Percentiles rank a stretch among this genome's conserved stretches.
phyloP scores from a whole-genome alignment of 768 basidiomycete species.

The Porpolomopsis calyptriformis region DNA sequence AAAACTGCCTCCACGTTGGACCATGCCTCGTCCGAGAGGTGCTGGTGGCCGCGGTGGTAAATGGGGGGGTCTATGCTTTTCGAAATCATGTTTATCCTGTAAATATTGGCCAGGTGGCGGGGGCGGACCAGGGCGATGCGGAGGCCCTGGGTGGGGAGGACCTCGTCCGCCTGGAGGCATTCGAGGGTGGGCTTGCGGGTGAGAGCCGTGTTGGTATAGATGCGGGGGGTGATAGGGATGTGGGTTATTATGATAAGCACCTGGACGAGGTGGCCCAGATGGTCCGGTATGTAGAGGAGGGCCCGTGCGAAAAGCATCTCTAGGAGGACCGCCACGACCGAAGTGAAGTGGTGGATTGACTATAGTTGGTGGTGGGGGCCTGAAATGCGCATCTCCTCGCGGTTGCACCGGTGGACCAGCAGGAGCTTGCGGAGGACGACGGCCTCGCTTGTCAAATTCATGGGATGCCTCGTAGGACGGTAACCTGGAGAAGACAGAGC shows the following conservation, averaged over 20 bases:
- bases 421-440: conserved; percentile 27
- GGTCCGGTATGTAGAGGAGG: conserved; percentile 18
- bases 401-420: conserved; percentile 14
- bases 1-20: too few species aligned
- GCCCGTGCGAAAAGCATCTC: conserved; percentile 13
- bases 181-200: conserved; percentile 1
- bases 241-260: conserved; percentile 10
- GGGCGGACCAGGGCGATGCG: conserved; percentile 4
- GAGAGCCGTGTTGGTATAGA: too few species aligned
- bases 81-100: neutral
- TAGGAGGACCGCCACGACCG: conserved; percentile 20
- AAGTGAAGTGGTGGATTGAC: conserved; percentile 21
- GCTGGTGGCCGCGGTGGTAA: conserved; percentile 11
- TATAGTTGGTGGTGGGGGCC: conserved; percentile 10
- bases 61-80: conserved; percentile 9
- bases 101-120: conserved; percentile 3
- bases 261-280: conserved; percentile 1
- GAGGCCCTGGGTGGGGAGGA: conserved; percentile 9
- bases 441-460: conserved; percentile 68
- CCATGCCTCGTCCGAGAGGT: conserved; percentile 9
- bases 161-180: neutral
- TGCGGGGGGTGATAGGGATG: conserved; percentile 3
- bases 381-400: conserved; percentile 2
- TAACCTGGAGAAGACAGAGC: conserved; percentile 33
- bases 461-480: conserved; percentile 76